Evolutionary conservation across 169 alveolate species (phyloP).

Genomic region (Plasmodium berghei): DNA sequence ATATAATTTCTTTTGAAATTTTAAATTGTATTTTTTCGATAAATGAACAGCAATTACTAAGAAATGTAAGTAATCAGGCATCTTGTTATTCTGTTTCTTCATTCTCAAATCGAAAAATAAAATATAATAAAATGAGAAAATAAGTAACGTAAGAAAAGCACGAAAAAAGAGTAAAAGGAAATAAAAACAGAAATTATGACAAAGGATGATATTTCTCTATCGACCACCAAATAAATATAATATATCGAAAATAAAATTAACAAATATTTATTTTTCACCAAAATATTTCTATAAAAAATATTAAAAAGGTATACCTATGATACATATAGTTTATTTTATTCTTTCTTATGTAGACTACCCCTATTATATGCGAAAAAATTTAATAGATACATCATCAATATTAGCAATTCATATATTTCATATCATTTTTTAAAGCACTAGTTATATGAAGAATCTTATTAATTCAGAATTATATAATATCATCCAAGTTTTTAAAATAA

Average conservation of each 20-base stretch:
- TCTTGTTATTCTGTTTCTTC: constrained; percentile 4
- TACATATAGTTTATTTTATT: no score
- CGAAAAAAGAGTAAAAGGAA: background rate
- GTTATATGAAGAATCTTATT: no score
- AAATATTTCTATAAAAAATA: background rate
- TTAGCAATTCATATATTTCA: no score
- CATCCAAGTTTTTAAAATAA: no score
- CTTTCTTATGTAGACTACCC: no score
- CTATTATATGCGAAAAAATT: no score
- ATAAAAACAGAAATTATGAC: background rate
- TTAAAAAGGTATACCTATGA: no score
- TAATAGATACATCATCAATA: no score
- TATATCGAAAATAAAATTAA: background rate
- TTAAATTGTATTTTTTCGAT: constrained; percentile 65
- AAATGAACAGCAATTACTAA: constrained; percentile 29
- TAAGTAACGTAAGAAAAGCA: background rate
- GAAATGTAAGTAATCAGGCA: constrained; percentile 19
- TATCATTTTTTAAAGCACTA: no score
- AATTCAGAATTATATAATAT: no score
- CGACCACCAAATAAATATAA: constrained; percentile 11
- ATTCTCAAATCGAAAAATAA: constrained; percentile 11
- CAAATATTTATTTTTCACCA: background rate
- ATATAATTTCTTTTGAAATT: constrained; percentile 60
- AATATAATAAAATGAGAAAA: background rate
- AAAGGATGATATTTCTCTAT: background rate